phyloP scores from a whole-genome alignment of 495 filamentous ascomycete species.

The Platismatia glauca region DNA sequence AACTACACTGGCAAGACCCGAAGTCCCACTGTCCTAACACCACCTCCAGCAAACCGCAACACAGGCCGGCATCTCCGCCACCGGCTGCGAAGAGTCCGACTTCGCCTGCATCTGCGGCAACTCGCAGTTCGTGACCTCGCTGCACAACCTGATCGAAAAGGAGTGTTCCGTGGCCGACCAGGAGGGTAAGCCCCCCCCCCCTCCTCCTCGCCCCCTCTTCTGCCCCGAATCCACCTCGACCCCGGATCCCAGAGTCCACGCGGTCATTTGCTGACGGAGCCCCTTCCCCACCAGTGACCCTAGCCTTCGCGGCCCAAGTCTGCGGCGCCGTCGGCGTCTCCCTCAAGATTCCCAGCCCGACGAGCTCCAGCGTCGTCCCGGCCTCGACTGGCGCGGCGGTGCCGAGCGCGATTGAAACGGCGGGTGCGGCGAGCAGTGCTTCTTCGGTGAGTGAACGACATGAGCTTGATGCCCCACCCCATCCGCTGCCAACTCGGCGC shows the following conservation, averaged over 20 bases:
- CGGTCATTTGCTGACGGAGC: background rate
- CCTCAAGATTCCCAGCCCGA: background rate
- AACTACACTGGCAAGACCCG: background rate
- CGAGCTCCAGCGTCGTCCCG: background rate
- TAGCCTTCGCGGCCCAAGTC: slow-evolving; percentile 14
- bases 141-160: slow-evolving; percentile 9
- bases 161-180: slow-evolving; percentile 16
- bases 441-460: background rate
- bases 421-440: slow-evolving; percentile 2
- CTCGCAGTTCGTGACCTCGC: slow-evolving; percentile 22
- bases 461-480: background rate
- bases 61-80: slow-evolving; percentile 11
- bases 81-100: slow-evolving; percentile 12
- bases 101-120: slow-evolving; percentile 29
- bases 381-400: background rate
- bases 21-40: background rate
- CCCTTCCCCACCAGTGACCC: background rate
- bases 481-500: background rate
- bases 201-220: background rate
- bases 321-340: slow-evolving; percentile 15
- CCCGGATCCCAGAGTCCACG: background rate
- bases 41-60: slow-evolving; percentile 8
- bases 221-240: background rate
- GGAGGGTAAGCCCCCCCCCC: slow-evolving; percentile 3
- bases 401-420: background rate